phyloP scores from a whole-genome alignment of 495 filamentous ascomycete genomes.

The Tetracladium setigerum region DNA sequence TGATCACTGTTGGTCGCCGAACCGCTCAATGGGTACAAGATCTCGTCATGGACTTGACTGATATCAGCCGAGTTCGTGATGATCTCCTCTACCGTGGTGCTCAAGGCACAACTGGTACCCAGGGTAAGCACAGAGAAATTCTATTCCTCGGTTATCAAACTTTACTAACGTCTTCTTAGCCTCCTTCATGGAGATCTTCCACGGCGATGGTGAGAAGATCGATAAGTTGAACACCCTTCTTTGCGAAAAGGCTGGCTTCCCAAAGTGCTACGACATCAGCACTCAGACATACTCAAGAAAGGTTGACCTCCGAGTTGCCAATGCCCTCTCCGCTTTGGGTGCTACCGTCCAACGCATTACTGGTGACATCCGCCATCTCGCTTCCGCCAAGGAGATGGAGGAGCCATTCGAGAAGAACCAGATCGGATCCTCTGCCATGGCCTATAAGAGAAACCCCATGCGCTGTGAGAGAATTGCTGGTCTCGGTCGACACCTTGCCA shows the following conservation, averaged over 20 bases:
- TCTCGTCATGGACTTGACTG: constrained; percentile 76
- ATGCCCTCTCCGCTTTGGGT: constrained; percentile 76
- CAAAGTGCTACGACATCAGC: constrained; percentile 61
- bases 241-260: constrained; percentile 79
- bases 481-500: constrained; percentile 62
- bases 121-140: constrained; percentile 30
- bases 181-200: constrained; percentile 54
- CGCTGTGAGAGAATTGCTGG: constrained; percentile 76
- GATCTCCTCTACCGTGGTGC: constrained; percentile 79
- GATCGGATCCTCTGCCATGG: constrained; percentile 59
- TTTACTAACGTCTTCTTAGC: constrained; percentile 16
- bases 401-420: constrained; percentile 85
- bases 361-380: constrained; percentile 72
- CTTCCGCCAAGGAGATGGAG: constrained; percentile 74
- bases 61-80: constrained; percentile 66
- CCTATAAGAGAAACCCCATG: constrained; percentile 89
- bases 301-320: constrained; percentile 73
- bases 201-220: constrained; percentile 70
- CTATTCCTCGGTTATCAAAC: constrained; percentile 3
- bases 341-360: constrained; percentile 68
- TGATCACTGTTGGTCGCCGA: constrained; percentile 78
- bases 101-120: constrained; percentile 70
- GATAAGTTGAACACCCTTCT: constrained; percentile 72
- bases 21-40: constrained; percentile 72
- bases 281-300: constrained; percentile 71